Percentiles rank a stretch among this genome's conserved stretches.
Conservation (phyloP, 768 basidiomycete species). For the Auriscalpium orientale region DNA sequence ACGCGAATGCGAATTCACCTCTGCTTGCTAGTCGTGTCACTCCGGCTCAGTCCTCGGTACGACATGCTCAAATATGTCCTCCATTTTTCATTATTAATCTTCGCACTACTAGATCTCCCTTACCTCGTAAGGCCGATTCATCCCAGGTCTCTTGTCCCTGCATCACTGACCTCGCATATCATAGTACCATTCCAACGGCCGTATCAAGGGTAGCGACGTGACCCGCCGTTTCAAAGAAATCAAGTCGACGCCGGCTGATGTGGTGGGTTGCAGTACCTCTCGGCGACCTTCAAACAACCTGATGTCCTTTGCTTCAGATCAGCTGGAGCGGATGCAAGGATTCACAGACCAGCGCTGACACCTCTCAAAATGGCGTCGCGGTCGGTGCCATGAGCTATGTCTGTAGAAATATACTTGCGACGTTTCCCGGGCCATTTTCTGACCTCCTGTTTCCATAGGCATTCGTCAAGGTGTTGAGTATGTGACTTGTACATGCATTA, state of each 20-base stretch:
- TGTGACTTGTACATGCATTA: conserved; percentile 10
- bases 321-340: conserved; percentile 83
- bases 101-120: conserved; percentile 43
- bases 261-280: conserved; percentile 39
- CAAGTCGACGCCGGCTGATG: conserved; percentile 78
- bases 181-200: conserved; percentile 26
- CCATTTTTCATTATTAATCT: not conserved
- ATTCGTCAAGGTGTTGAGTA: conserved; percentile 51
- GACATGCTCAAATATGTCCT: not conserved
- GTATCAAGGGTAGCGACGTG: conserved; percentile 23
- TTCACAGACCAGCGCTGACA: conserved; percentile 76
- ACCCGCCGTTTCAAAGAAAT: conserved; percentile 8
- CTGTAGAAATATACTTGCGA: conserved; percentile 20
- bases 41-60: conserved; percentile 82
- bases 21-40: conserved; percentile 59
- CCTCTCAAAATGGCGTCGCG: conserved; percentile 54
- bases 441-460: conserved; percentile 27
- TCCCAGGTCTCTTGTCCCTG: too few species aligned
- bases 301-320: conserved; percentile 38
- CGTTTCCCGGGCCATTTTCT: not conserved
- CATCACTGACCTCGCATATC: not conserved
- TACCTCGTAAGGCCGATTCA: conserved; percentile 40
- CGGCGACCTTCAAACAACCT: not conserved
- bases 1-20: not conserved
- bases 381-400: conserved; percentile 80